Base-by-base conservation (phyloP, 1,139 yeast species). In the Magnusiomyces suaveolens region DNA sequence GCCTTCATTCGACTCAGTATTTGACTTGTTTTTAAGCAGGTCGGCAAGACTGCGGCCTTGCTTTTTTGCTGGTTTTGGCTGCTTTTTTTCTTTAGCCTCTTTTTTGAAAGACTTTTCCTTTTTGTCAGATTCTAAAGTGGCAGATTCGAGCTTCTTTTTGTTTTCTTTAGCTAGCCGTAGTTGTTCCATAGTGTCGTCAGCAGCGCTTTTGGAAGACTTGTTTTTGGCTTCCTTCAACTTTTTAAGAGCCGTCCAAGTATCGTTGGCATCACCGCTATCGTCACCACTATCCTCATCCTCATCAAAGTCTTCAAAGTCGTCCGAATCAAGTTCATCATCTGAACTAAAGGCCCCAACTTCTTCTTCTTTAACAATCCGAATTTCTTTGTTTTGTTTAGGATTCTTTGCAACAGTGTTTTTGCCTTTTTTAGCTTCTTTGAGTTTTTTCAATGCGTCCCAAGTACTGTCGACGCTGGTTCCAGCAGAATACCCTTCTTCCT, bases 91-190 rank as follows among this genome's bases (percentile, higher is more conserved):
- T 25, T 44, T 52, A 53, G 61, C 65, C 48, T 60, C 61, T 20
- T 68, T 71, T 58, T 76, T 76, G 46, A 71, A 60, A 4, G 74
- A 75, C 57, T 73, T 73, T 26, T 74, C 63, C 4, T 46, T 29
- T 39, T 73, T 73, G 0, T 72, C 74, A 58, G 74, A 61, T 2
- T 77, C 75, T 54, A 73, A 71, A 38, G 56, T 51, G 6, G 53
- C 52, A 21, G 57, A 18, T 57, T 33, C 57, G 57, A 29, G 48
- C 54, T 6, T 54, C 52, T 26, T 32, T 50, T 49, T 48, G 46
- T 41, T 36, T 32, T 26, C n/a, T 26, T 26, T 32, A 12, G 53
- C 46, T n/a, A 52, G 55, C 52, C 61, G 65, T 29, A 66, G 57
- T 29, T 61, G 62, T 6, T 64, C 66, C 57, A 63, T 57, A n/a